Conservation (phyloP, 495 filamentous ascomycete species). For the Acidomyces sp. region DNA sequence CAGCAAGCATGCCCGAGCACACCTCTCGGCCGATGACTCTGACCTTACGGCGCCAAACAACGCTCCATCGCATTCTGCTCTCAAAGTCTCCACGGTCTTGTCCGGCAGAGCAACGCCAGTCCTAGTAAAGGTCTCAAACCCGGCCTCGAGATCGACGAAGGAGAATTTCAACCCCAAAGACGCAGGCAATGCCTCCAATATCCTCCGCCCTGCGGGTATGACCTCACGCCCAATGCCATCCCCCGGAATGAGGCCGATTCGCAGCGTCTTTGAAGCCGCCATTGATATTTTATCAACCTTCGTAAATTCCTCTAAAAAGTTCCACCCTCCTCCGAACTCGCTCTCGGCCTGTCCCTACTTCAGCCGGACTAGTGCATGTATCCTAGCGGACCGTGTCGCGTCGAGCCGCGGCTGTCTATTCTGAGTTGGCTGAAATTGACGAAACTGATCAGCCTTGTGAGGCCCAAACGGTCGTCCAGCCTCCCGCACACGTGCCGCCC, state of each 20-base stretch:
- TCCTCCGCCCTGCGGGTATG: slow-evolving; percentile 80
- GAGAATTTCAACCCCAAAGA: slow-evolving; percentile 81
- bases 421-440: too few relatives aligned
- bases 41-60: slow-evolving; percentile 89
- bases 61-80: slow-evolving; percentile 84
- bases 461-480: too few relatives aligned
- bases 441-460: too few relatives aligned
- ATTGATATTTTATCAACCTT: slow-evolving; percentile 62
- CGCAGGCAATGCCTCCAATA: slow-evolving; percentile 78
- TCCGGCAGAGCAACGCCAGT: slow-evolving; percentile 81
- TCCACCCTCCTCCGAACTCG: too few relatives aligned
- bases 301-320: too few relatives aligned
- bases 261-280: slow-evolving; percentile 42
- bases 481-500: too few relatives aligned
- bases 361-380: too few relatives aligned
- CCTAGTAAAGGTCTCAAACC: slow-evolving; percentile 81
- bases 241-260: slow-evolving; percentile 84
- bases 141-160: slow-evolving; percentile 83
- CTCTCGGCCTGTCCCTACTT: too few relatives aligned
- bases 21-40: background rate
- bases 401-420: too few relatives aligned
- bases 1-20: background rate
- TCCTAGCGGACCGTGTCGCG: too few relatives aligned
- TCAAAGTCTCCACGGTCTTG: slow-evolving; percentile 71
- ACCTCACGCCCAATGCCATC: slow-evolving; percentile 98